Evolutionary conservation across 495 filamentous ascomycete genomes (phyloP).

Genomic region (Penicillium macrosclerotiorum): DNA sequence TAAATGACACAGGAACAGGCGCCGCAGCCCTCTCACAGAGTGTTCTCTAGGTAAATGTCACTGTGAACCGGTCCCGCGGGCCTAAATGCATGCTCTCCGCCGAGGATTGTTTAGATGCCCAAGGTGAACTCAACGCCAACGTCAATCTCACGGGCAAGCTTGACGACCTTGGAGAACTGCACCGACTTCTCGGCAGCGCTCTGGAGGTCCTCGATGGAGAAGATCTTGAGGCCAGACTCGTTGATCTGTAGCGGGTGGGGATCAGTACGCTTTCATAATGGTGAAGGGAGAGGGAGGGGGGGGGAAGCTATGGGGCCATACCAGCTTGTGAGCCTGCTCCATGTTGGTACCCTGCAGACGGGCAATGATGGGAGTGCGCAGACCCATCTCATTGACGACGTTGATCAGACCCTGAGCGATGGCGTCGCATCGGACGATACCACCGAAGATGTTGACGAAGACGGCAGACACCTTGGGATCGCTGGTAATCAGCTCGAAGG

Average conservation of each 20-base stretch:
- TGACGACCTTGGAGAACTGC: constrained; percentile 98
- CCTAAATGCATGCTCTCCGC: constrained; percentile 22
- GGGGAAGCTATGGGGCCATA: constrained; percentile 38
- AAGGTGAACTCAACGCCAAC: constrained; percentile 97
- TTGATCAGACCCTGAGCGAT: constrained; percentile 95
- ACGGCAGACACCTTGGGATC: constrained; percentile 98
- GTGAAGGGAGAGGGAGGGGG: background rate
- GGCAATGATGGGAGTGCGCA: constrained; percentile 94
- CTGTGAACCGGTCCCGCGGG: constrained; percentile 8
- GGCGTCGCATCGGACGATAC: constrained; percentile 96
- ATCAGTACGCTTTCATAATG: constrained; percentile 1
- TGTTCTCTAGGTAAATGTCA: constrained; percentile 14
- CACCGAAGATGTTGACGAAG: constrained; percentile 99
- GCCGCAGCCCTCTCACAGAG: constrained; percentile 14
- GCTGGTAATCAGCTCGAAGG: constrained; percentile 96
- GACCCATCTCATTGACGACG: constrained; percentile 88
- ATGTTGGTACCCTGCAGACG: constrained; percentile 98
- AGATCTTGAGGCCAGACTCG: constrained; percentile 98
- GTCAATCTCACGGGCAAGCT: constrained; percentile 97
- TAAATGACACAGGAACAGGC: constrained; percentile 34
- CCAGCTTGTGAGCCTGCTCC: constrained; percentile 88
- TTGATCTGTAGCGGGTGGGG: constrained; percentile 60
- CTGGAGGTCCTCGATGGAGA: constrained; percentile 98
- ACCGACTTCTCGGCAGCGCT: constrained; percentile 96
- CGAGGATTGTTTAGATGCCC: constrained; percentile 65